Evolutionary conservation across 169 alveolate species (phyloP), one percentile per base, ranked within the genome.

Genomic region (Plasmodium blacklocki): DNA sequence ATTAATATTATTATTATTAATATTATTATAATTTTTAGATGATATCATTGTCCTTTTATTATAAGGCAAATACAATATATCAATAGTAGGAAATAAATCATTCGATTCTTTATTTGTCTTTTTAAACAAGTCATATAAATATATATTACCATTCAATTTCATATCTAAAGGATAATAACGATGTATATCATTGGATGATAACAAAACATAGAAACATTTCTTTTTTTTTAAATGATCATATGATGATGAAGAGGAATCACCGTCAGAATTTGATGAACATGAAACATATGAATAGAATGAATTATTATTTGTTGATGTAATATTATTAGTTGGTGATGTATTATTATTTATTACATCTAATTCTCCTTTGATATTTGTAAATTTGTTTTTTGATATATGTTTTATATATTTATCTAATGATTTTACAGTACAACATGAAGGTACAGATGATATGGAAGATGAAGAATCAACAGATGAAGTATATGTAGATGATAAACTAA

Each of bases 31-130:
- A 72, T 19, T 63, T 72, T 86, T 86, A 3, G 68, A 19, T 12
- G 18, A 14, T 12, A 86, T 26, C 2, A 47, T n/a, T 7, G 92
- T 86, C 23, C 56, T 71, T 72, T 73, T 72, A 19, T 86, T 70
- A 60, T 86, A 49, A 6, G 92, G 92, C 18, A 71, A 50, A 39
- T 86, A 86, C 50, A 86, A 29, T n/a, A 86, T 72, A 21, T 86
- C 92, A 4, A 86, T 72, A 8, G 92, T 72, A 23, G 92, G 92
- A 43, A 71, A 86, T 18, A 86, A 66, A 12, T 86, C 92, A n/a
- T 59, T 71, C 0, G 92, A 45, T 59, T 86, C 92, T 43, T 62
- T 70, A 32, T 71, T 86, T 45, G 92, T 72, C 50, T 72, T 86
- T 60, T 86, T 73, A 21, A 72, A 52, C 19, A 86, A 60, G 12